Conservation (phyloP, 305 asterid genomes). For the Solanum aculeatissimum region DNA sequence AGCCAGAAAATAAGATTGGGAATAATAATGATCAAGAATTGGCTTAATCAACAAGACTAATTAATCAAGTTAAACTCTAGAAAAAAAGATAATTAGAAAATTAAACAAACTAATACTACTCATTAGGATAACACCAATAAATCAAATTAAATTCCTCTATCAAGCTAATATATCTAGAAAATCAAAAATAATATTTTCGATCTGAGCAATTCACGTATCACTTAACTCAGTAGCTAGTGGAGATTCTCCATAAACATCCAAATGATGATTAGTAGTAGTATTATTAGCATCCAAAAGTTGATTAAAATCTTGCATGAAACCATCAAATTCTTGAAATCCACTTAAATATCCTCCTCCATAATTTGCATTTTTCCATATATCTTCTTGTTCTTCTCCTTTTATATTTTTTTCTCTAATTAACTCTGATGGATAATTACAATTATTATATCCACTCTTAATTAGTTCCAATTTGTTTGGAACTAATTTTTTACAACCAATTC, state of each 20-base stretch:
- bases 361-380: slow-evolving; percentile 49
- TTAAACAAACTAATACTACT: background rate
- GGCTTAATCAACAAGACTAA: background rate
- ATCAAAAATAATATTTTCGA: background rate
- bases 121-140: background rate
- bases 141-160: background rate
- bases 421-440: background rate
- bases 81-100: background rate
- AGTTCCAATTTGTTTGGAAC: background rate
- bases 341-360: slow-evolving; percentile 68
- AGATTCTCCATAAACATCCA: background rate
- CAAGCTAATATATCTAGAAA: background rate
- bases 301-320: slow-evolving; percentile 53
- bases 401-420: slow-evolving; percentile 25
- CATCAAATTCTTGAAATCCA: slow-evolving; percentile 49
- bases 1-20: background rate
- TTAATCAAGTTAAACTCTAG: background rate
- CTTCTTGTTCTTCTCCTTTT: slow-evolving; percentile 58
- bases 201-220: background rate
- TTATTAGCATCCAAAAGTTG: background rate
- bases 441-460: background rate
- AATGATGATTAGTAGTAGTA: background rate
- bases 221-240: background rate
- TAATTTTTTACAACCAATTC: slow-evolving; percentile 15
- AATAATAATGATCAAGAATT: background rate